Base-by-base conservation (phyloP, 2,329 filamentous ascomycete species). In the Fusarium buxicola region DNA sequence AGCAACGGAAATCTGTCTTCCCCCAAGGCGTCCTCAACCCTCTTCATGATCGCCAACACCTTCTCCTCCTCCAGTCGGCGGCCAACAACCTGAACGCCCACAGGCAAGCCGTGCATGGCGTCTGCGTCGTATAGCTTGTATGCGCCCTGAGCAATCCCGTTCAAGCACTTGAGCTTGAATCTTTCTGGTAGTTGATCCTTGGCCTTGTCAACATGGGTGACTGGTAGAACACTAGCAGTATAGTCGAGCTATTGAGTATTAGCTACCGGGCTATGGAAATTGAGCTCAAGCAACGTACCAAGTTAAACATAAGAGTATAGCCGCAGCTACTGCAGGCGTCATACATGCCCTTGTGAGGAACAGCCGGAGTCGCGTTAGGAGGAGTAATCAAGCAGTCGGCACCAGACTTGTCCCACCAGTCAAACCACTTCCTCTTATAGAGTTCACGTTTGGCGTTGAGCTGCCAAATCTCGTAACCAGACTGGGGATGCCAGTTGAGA, bases 271-370 rank as follows among this genome's bases (percentile, higher is more conserved):
- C 8, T 4, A 10, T 11, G 1, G 11, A 24, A 8, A 30, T 7
- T 10, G 3, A 1, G 16, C 3, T 16, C 5, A 3, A 46, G 6
- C 2, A 7, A 79, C 86, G 76, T 78, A 91, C 89, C 71, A 97
- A 66, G 70, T 97, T 97, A 80, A 95, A 98, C 53, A 97, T 77
- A 74, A 97, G 97, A 0, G 94, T 97, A 73, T 98, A 97, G 1
- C 92, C 93, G 70, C 94, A 97, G 66, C 89, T 92, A 61, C 90
- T 91, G 39, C 95, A 88, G 3, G 92, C 92, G 69, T 94, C 89
- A 66, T 87, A 86, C 92, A 97, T 97, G 0, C 88, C 93, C 41
- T 89, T 86, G 73, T 96, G 93, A 1, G 93, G 93, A 4, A 96
- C 86, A 1, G 94, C 94, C 2, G 94, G 93, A 1, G 92, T 96